Evolutionary conservation across 805 yeast species (phyloP).

Genomic region (Candida arabinofermentans): DNA sequence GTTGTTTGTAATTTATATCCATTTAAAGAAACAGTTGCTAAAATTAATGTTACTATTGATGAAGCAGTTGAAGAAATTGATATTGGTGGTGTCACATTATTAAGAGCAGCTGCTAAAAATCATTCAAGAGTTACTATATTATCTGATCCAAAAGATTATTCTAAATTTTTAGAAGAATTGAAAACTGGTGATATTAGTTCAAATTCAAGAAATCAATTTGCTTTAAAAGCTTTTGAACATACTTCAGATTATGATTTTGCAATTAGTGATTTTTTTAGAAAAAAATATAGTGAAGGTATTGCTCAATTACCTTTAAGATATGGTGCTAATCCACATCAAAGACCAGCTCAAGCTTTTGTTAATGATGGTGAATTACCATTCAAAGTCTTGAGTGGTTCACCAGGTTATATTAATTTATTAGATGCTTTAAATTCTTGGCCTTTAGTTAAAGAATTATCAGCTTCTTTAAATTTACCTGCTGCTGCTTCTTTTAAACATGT

Average conservation of each 20-base stretch:
- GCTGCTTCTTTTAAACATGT: slow-evolving; percentile 99
- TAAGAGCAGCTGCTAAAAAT: slow-evolving; percentile 98
- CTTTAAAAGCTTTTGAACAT: slow-evolving; percentile 96
- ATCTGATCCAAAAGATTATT: slow-evolving; percentile 92
- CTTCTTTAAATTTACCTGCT: slow-evolving; percentile 92
- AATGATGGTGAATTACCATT: slow-evolving; percentile 86
- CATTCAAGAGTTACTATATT: slow-evolving; percentile 94
- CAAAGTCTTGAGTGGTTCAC: slow-evolving; percentile 90
- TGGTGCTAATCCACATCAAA: slow-evolving; percentile 99
- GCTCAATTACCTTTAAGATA: slow-evolving; percentile 93
- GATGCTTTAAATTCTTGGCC: slow-evolving; percentile 99
- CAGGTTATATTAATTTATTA: slow-evolving; percentile 94
- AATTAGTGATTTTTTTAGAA: slow-evolving; percentile 95
- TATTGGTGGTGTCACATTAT: slow-evolving; percentile 95
- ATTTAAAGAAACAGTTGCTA: slow-evolving; percentile 94
- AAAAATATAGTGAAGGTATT: slow-evolving; percentile 85
- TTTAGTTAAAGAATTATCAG: slow-evolving; percentile 91
- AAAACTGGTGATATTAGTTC: slow-evolving; percentile 62
- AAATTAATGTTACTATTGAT: slow-evolving; percentile 89
- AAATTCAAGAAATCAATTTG: slow-evolving; percentile 75
- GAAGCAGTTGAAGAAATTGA: slow-evolving; percentile 99
- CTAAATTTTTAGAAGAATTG: slow-evolving; percentile 80
- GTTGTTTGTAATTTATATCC: slow-evolving; percentile 98
- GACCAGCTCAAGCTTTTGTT: slow-evolving; percentile 97
- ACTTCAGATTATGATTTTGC: slow-evolving; percentile 97